phyloP scores from a whole-genome alignment of 2,329 filamentous ascomycete genomes.

The Claviceps lovelessii region DNA sequence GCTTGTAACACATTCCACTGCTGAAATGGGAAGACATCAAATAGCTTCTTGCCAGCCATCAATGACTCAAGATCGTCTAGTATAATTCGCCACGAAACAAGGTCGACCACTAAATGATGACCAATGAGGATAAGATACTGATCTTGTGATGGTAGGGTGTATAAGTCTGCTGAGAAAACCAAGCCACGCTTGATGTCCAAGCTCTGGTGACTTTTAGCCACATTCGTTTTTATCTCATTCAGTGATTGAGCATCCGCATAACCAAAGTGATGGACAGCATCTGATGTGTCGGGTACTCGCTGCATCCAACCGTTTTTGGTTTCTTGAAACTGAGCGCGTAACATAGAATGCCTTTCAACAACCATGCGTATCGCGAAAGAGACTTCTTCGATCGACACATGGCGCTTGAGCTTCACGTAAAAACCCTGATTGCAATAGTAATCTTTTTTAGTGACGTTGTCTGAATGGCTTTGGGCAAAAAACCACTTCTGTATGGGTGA shows the following conservation, averaged over 20 bases:
- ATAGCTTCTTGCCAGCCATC: slow-evolving; percentile 12
- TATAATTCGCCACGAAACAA: slow-evolving; percentile 31
- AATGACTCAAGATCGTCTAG: slow-evolving; percentile 28
- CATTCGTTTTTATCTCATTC: neutral
- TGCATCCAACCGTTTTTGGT: slow-evolving; percentile 3
- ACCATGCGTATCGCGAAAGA: slow-evolving; percentile 1
- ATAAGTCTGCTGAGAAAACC: slow-evolving; percentile 6
- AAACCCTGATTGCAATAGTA: slow-evolving; percentile 3
- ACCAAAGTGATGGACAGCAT: slow-evolving; percentile 1
- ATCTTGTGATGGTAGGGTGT: neutral
- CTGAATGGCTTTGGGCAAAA: neutral
- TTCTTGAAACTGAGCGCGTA: slow-evolving; percentile 5
- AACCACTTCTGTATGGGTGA: slow-evolving; percentile 6
- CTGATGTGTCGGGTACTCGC: neutral
- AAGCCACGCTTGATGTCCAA: slow-evolving; percentile 5
- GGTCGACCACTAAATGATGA: slow-evolving; percentile 27
- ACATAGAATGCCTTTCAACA: slow-evolving; percentile 6
- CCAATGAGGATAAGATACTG: slow-evolving; percentile 18
- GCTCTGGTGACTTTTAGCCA: neutral
- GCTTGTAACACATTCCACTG: slow-evolving; percentile 21
- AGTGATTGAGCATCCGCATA: neutral
- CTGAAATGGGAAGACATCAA: slow-evolving; percentile 17
- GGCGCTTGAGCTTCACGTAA: slow-evolving; percentile 1
- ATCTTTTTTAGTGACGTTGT: neutral
- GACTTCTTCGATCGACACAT: neutral